Conservation (phyloP, 225 moss, liverwort and hornwort genomes). For the Polytrichum commune region DNA sequence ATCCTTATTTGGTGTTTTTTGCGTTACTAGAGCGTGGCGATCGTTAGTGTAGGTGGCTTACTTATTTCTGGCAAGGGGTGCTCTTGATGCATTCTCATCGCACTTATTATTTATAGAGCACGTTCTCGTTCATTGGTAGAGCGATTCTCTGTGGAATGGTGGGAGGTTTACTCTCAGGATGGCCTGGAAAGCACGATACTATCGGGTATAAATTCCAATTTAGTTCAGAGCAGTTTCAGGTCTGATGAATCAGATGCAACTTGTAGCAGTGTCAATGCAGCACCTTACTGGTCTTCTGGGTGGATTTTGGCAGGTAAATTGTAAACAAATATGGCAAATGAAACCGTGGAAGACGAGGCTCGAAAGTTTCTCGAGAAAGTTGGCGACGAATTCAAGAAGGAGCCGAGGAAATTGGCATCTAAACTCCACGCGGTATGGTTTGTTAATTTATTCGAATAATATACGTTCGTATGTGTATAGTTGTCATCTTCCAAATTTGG, state of each 20-base stretch:
- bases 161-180: not conserved
- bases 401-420: conserved; percentile 79
- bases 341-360: conserved; percentile 83
- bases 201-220: not conserved
- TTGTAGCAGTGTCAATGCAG: not conserved
- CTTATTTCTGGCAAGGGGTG: too few relatives aligned
- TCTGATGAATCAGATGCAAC: too few relatives aligned
- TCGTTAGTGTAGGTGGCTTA: too few relatives aligned
- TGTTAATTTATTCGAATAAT: not conserved
- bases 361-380: conserved; percentile 86
- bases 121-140: too few relatives aligned
- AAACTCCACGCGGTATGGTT: conserved; percentile 70
- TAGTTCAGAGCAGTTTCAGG: too few relatives aligned
- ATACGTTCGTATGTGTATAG: conserved; percentile 1
- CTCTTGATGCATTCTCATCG: too few relatives aligned
- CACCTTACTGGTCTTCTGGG: not conserved
- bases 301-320: conserved; percentile 22
- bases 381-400: conserved; percentile 84
- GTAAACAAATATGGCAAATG: conserved; percentile 46
- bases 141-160: not conserved
- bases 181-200: not conserved
- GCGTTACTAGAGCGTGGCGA: too few relatives aligned
- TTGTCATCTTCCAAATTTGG: conserved; percentile 5
- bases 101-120: too few relatives aligned
- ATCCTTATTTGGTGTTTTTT: too few relatives aligned